Base-by-base conservation (phyloP, 1,284 basidiomycete genomes). In the Kalmanozyma brasiliensis region DNA sequence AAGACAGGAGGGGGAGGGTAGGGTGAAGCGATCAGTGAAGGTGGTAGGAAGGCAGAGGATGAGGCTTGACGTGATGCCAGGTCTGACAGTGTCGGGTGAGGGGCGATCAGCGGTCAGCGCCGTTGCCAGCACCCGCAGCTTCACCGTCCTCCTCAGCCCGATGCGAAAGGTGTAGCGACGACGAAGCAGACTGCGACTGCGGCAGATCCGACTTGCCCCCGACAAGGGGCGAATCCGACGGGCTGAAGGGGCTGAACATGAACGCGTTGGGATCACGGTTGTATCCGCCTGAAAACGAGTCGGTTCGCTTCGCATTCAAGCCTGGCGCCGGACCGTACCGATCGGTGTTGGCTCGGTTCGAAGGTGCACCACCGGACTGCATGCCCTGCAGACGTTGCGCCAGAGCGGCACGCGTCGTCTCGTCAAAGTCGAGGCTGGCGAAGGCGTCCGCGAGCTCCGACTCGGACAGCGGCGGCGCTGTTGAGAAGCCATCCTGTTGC, bases 191-290 rank as follows among this genome's bases (percentile, higher is more conserved):
- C 3, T 44, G 40, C 10, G 59, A 47, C 20, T 52, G 38, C 4
- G 71, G 66, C 26, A 73, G 59, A 17, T 73, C 66, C 3, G 55
- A 36, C 19, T 56, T 60, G 17, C 59, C 71, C 6, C 67, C 67
- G 4, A 73, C 69, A 1, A 73, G 16, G 1, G 73, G 73, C 22
- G 70, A 73, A 26, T 69, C 66, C 11, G 70, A 60, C 8, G 73
- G 73, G 22, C 66, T 70, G 42, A 76, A 76, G 2, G 73, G 73
- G 19, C 63, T 61, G 43, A 76, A 76, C 55, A 69, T 73, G 52
- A 69, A 73, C 1, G 55, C 68, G 38, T 62, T 66, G 1, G 68
- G 68, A 44, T 71, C 68, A 26, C 68, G 51, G 19, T 62, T 64
- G 43, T 60, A 56, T 13, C 57, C 43, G 7, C 40, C 49, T 22